These are phyloP conservation scores for Lactifluus hygrophoroides DNA, from an alignment of 768 basidiomycete genomes.

Conservation along the genomic window DNA sequence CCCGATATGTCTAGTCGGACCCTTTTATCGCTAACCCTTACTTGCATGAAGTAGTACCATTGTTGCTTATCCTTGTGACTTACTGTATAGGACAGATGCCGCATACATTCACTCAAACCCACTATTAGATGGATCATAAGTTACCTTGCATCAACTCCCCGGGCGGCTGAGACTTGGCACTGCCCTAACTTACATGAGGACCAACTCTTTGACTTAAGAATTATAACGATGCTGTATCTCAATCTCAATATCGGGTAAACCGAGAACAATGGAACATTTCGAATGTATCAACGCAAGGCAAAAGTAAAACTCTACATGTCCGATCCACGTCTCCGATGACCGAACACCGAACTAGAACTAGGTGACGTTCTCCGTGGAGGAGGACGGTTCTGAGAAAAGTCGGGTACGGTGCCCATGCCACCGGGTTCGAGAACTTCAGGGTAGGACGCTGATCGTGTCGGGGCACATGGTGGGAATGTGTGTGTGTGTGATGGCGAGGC, in stretches of 20 bases:
- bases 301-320: slow-evolving; percentile 2
- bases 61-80: too few relatives aligned
- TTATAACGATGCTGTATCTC: neutral
- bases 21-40: too few relatives aligned
- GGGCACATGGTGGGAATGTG: slow-evolving; percentile 18
- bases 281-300: neutral
- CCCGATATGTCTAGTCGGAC: too few relatives aligned
- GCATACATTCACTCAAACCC: neutral
- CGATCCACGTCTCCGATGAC: slow-evolving; percentile 5
- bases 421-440: slow-evolving; percentile 13
- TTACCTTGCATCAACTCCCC: neutral
- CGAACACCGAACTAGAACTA: neutral
- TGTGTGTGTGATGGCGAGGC: slow-evolving; percentile 18
- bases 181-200: neutral
- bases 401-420: slow-evolving; percentile 18
- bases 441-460: slow-evolving; percentile 15
- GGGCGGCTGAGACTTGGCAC: neutral
- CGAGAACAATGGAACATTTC: neutral
- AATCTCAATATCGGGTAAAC: neutral
- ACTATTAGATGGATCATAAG: neutral
- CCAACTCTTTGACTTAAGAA: neutral
- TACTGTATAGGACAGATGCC: too few relatives aligned
- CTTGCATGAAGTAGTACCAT: too few relatives aligned
- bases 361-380: slow-evolving; percentile 22
- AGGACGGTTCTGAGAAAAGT: slow-evolving; percentile 21